Evolutionary conservation across 345 rosid species (phyloP), one percentile per base, ranked within the genome.

Genomic region (Eucalyptus guilfoylei): DNA sequence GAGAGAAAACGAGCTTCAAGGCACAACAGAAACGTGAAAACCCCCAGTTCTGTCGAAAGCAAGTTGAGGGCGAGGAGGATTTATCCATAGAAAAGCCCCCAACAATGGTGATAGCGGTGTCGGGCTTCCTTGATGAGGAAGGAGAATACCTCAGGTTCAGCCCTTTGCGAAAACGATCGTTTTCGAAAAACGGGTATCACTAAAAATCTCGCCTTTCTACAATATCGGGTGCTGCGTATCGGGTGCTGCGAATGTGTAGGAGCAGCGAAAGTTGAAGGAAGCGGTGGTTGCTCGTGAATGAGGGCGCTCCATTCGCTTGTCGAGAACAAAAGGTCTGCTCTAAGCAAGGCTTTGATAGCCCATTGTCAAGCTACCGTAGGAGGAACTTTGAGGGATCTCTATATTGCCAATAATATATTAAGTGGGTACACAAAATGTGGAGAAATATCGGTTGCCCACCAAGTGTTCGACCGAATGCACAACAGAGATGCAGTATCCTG

Each of bases 401-500:
- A 94, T 90, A 23, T 89, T 30, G 93, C 95, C 89, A 95, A 96
- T 90, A 91, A 93, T n/a, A 45, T 96, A n/a, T 48, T 96, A 21
- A 92, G 44, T 45, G 90, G 86, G 4, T 95, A 93, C 16, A 2
- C 88, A 1, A 93, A 89, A 89, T 88, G 92, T 14, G 58, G 90
- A 42, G 91, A 90, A 34, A 14, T 95, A 16, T 9, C 40, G 32
- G 5, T 89, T 85, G 98, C 97, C 30, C 83, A 86, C 90, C 91
- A 90, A 32, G 12, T 96, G 95, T 96, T 96, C 91, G 92, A 91
- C 86, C 96, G 93, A 93, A 93, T 96, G 93, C 58, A 87, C 81
- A 92, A 88, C 24, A 93, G 94, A 91, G 99, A 96, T 80, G 58
- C 90, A 2, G 95, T 95, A 67, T 91, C 97, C 37, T 96, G 98